Conservation (phyloP, 164 flowering plant species). For the Annona cherimola region DNA sequence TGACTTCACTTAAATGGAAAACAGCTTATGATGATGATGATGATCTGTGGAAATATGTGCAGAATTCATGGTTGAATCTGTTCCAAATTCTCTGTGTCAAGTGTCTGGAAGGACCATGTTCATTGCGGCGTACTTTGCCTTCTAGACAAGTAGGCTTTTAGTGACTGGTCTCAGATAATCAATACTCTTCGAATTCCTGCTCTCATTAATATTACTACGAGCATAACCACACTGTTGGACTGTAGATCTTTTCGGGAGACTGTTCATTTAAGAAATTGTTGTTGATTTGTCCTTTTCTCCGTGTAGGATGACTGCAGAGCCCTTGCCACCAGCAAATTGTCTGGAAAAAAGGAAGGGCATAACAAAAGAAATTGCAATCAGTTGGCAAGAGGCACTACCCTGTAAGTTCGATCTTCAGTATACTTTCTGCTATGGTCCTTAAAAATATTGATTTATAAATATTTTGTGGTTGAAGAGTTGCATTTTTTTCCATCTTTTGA, state of each 20-base stretch:
- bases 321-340: constrained; percentile 26
- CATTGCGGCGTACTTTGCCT: neutral
- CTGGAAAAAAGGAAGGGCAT: constrained; percentile 31
- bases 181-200: neutral
- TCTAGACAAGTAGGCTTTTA: neutral
- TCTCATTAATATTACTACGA: neutral
- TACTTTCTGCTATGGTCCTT: no score
- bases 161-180: neutral
- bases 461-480: no score
- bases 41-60: neutral
- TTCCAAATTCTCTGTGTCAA: neutral
- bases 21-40: no score
- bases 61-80: neutral
- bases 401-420: constrained; percentile 26
- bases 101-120: neutral
- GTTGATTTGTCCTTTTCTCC: constrained; percentile 13
- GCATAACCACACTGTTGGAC: constrained; percentile 5
- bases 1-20: no score
- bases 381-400: constrained; percentile 21
- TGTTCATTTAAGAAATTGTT: constrained; percentile 12
- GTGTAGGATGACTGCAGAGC: constrained; percentile 47
- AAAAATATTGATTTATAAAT: no score
- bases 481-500: no score
- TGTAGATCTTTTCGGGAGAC: neutral
- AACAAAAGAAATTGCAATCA: constrained; percentile 21